A percentile compares a stretch with the other conserved stretches of the same genome.
Conservation (phyloP, 73 alveolate species). For the Halteria grandinella region DNA sequence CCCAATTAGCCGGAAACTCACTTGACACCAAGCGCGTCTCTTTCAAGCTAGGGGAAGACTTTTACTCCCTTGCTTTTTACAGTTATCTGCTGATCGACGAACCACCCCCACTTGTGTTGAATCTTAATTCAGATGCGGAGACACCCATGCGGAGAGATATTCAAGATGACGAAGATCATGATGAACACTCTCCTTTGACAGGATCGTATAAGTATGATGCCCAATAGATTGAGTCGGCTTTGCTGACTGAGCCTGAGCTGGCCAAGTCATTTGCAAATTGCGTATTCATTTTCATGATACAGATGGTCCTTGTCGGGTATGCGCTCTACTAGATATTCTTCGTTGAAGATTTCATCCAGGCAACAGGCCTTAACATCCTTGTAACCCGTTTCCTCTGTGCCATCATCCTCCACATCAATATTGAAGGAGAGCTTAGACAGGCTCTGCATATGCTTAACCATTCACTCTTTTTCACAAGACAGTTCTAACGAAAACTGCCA, state of each 20-base stretch:
- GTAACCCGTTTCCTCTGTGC: slow-evolving; percentile 42
- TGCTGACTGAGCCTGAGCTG: slow-evolving; percentile 3
- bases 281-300: slow-evolving; percentile 9
- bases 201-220: too few species aligned
- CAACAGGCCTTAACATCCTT: slow-evolving; percentile 7
- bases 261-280: slow-evolving; percentile 30
- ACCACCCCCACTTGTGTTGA: too few species aligned
- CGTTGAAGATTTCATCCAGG: neutral
- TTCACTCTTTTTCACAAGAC: slow-evolving; percentile 14
- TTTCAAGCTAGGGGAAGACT: slow-evolving; percentile 37
- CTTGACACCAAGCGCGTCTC: slow-evolving; percentile 17
- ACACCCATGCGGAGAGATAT: too few species aligned
- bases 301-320: slow-evolving; percentile 3
- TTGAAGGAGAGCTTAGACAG: slow-evolving; percentile 35
- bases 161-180: too few species aligned
- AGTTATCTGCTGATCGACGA: neutral
- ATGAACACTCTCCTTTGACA: too few species aligned
- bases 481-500: slow-evolving; percentile 1
- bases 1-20: neutral
- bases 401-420: slow-evolving; percentile 29
- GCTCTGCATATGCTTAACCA: slow-evolving; percentile 36
- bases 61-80: slow-evolving; percentile 18
- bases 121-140: too few species aligned
- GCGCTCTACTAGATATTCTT: slow-evolving; percentile 27
- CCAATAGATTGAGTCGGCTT: too few species aligned